These are phyloP conservation scores for Yamadazyma spencermartinsiae DNA, from an alignment of 1,139 yeast genomes.

Conservation along the genomic window DNA sequence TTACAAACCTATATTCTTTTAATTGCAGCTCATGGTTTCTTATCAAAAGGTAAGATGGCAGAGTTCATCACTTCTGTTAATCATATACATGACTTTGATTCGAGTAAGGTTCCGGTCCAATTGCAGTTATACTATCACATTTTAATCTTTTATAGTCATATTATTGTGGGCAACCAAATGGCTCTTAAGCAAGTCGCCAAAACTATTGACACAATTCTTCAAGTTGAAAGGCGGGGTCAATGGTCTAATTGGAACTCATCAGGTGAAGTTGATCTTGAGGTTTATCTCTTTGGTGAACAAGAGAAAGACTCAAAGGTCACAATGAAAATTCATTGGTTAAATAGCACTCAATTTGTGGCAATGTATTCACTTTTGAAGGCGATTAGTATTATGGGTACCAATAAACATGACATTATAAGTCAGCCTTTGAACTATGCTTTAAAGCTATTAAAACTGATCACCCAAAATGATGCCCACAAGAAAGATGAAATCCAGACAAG, in stretches of 20 bases:
- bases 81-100: constrained; percentile 16
- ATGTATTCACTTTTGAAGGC: constrained; percentile 43
- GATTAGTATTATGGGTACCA: constrained; percentile 16
- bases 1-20: background rate
- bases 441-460: background rate
- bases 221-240: constrained; percentile 18
- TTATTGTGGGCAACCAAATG: background rate
- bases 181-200: constrained; percentile 6
- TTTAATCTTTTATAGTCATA: background rate
- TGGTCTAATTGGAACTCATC: constrained; percentile 29
- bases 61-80: background rate
- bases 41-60: constrained; percentile 15
- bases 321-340: constrained; percentile 36
- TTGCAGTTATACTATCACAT: constrained; percentile 4
- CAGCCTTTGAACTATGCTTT: constrained; percentile 4
- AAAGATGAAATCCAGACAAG: background rate
- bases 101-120: constrained; percentile 21
- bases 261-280: constrained; percentile 20
- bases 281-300: background rate
- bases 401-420: background rate
- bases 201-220: constrained; percentile 27
- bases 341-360: constrained; percentile 41
- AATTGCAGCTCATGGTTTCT: constrained; percentile 36
- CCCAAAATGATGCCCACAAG: background rate
- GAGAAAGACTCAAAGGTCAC: constrained; percentile 3